Base-by-base conservation (phyloP, 1,139 yeast genomes). In the Lodderomyces metapsilosis region DNA sequence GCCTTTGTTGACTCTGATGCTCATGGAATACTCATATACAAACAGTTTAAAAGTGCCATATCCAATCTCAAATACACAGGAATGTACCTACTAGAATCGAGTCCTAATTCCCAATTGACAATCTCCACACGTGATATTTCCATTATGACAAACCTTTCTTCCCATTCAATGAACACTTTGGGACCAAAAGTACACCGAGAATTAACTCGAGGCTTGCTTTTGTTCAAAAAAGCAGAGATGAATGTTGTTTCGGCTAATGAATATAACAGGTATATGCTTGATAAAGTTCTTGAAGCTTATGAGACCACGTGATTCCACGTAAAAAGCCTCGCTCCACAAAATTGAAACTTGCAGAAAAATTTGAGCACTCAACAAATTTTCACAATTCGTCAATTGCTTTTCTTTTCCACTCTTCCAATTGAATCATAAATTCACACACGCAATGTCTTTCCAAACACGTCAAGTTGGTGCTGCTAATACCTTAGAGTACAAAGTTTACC, bases 381-480 rank as follows among this genome's bases (percentile, higher is more conserved):
- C 27, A 16, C 21, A 10, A 16, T 28, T 37, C 22, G 32, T 28
- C 37, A 35, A 4, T 23, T 31, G 17, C 38, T 44, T 36, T 41
- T 13, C 24, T 44, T 34, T 27, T 43, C 40, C 43, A 38, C 31
- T 38, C 40, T 37, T 33, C 37, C 43, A 21, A 45, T 35, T 38
- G 30, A 44, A 35, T 30, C 30, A 24, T 18, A 15, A 15, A 30
- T 5, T 6, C 24, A 27, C n/a, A 20, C 16, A 7, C 15, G 21
- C 6, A 39, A 85, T 84, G 92, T 66, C 78, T 52, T 84, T 78
- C 76, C 66, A 88, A 47, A 74, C 87, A 49, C 87, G 96, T 75
- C 92, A 86, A 74, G 72, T 88, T 59, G 97, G 95, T 61, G 92
- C 95, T 55, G 85, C 89, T 58, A 80, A 88, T 85, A 85, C 96